Base-by-base conservation (phyloP, 2,329 filamentous ascomycete species). In the Hansfordia pulvinata region DNA sequence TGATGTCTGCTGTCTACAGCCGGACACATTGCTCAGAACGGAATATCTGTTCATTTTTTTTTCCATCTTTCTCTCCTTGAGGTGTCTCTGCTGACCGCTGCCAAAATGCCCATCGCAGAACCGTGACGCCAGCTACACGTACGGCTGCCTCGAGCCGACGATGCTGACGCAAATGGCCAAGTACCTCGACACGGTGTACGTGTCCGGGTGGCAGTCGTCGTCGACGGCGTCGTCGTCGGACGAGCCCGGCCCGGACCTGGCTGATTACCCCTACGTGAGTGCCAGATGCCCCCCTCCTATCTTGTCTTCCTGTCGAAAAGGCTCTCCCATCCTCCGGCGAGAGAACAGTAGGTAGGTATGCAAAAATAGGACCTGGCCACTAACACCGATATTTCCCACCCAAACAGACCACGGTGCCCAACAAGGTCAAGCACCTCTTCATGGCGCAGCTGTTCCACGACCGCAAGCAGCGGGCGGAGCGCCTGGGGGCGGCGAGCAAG, bases 141-240 rank as follows among this genome's bases (percentile, higher is more conserved):
- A 94, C 50, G 90, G 90, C 46, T 96, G 90, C 59, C 67, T 98
- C 38, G 90, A 98, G 50, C 90, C 90, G 8, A 93, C 93, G 30
- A 94, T 94, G 82, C 71, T 98, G 51, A 96, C 90, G 16, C 90
- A 98, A 56, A 98, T 98, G 90, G 88, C 88, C 44, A 93, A 96
- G 59, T 96, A 92, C 55, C 69, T 98, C 35, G 90, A 98, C 50
- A 98, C 90, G 18, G 83, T 98, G 51, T 98, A 98, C 54, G 90
- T 98, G 35, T 96, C 90, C 29, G 90, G 90, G 37, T 98, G 90
- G 90, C 90, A 98, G 59, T 93, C 83, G 38, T 96, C 88, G 2
- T 94, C 86, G 14, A 98, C 90, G 6, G 90, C 90, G 26, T 94
- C 88, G 3, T 72, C 85, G 2, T 88, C 86, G 6, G 85, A 98